Percentiles rank a stretch among this genome's conserved stretches.
Evolutionary conservation across 441 rosid genomes (phyloP).

Genomic region (Pelargonium myrrhifolium): DNA sequence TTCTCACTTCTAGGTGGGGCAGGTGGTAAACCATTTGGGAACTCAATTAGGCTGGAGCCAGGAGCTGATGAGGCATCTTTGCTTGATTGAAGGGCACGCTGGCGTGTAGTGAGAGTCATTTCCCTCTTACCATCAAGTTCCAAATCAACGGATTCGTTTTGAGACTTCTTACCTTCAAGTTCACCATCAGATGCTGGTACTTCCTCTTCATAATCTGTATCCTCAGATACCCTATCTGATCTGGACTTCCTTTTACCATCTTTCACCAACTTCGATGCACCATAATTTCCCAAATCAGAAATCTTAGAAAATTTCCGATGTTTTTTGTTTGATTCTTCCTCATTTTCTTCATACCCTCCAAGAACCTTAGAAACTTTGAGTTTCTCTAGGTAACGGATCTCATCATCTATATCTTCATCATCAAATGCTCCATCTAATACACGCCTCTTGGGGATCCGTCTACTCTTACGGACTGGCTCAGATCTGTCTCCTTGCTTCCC

Average conservation of each 20-base stretch:
- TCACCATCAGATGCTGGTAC: constrained; percentile 46
- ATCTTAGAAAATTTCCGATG: constrained; percentile 48
- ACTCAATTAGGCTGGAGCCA: constrained; percentile 56
- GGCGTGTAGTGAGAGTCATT: constrained; percentile 69
- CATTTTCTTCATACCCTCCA: constrained; percentile 35
- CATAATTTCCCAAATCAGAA: constrained; percentile 35
- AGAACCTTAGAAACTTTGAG: constrained; percentile 45
- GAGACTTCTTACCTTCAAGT: constrained; percentile 43
- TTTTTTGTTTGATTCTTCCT: constrained; percentile 47
- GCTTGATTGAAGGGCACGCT: constrained; percentile 81
- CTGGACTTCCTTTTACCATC: constrained; percentile 47
- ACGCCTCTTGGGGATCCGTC: constrained; percentile 61
- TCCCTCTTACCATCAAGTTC: constrained; percentile 56
- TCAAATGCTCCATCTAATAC: constrained; percentile 52
- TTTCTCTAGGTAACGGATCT: constrained; percentile 73
- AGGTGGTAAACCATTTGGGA: constrained; percentile 89
- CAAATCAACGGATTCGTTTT: constrained; percentile 50
- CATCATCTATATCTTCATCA: constrained; percentile 64
- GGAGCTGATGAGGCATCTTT: constrained; percentile 42
- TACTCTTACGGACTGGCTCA: constrained; percentile 72
- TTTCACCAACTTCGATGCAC: constrained; percentile 30
- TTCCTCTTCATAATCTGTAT: constrained; percentile 52
- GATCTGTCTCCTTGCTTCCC: constrained; percentile 11
- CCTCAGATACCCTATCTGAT: constrained; percentile 39
- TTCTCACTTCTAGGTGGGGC: constrained; percentile 85